These are phyloP conservation scores for Cercospora brassicicola DNA, from an alignment of 2,329 filamentous ascomycete genomes.

Conservation along the genomic window DNA sequence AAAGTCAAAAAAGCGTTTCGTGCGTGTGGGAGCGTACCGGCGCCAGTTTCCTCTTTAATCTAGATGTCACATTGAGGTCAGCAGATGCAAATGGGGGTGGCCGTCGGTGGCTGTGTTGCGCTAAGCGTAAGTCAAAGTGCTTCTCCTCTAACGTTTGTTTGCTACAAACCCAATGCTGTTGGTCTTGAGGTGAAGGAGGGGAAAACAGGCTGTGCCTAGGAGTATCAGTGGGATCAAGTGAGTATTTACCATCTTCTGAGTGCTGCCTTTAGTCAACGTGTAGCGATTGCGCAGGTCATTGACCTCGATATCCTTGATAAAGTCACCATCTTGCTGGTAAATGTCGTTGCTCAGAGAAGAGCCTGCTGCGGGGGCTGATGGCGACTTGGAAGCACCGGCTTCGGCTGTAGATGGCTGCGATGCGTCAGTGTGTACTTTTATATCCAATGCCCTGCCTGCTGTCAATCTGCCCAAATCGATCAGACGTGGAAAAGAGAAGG, in stretches of 20 bases:
- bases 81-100: slow-evolving; percentile 80
- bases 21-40: slow-evolving; percentile 77
- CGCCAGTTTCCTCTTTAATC: slow-evolving; percentile 99
- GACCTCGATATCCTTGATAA: slow-evolving; percentile 98
- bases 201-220: slow-evolving; percentile 43
- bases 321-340: slow-evolving; percentile 95
- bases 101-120: slow-evolving; percentile 39
- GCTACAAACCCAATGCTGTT: slow-evolving; percentile 35
- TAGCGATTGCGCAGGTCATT: slow-evolving; percentile 97
- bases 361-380: slow-evolving; percentile 45
- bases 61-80: slow-evolving; percentile 86
- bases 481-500: background rate
- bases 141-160: slow-evolving; percentile 38
- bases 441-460: slow-evolving; percentile 12
- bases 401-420: slow-evolving; percentile 31
- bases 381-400: slow-evolving; percentile 57
- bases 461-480: slow-evolving; percentile 20
- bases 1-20: slow-evolving; percentile 47
- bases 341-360: slow-evolving; percentile 77
- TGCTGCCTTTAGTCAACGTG: slow-evolving; percentile 92
- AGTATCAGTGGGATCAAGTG: slow-evolving; percentile 64
- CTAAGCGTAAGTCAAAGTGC: slow-evolving; percentile 50
- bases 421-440: slow-evolving; percentile 6
- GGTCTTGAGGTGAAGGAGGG: slow-evolving; percentile 15
- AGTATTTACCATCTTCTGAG: slow-evolving; percentile 99